Percentiles rank a stretch among this genome's conserved stretches.
Evolutionary conservation across 2,329 filamentous ascomycete species (phyloP).

Genomic region (Apiospora marii): DNA sequence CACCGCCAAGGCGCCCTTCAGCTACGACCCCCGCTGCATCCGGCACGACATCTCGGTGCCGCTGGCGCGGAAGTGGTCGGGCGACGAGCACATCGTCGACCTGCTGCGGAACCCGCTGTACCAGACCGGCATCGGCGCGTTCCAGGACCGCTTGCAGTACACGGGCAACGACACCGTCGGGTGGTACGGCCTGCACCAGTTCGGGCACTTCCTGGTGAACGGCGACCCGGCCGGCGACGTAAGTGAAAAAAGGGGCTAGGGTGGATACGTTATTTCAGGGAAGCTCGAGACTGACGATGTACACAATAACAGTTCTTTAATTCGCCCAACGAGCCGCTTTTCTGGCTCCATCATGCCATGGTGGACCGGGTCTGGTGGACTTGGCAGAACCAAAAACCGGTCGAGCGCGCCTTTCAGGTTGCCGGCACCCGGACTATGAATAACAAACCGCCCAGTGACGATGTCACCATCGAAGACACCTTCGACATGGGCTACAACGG

Average conservation of each 20-base stretch:
- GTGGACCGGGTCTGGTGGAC: slow-evolving; percentile 45
- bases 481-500: slow-evolving; percentile 32
- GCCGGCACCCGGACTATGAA: slow-evolving; percentile 39
- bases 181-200: slow-evolving; percentile 40
- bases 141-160: slow-evolving; percentile 27
- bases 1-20: slow-evolving; percentile 30
- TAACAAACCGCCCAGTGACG: slow-evolving; percentile 33
- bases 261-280: background rate
- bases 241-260: background rate
- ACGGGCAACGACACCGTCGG: slow-evolving; percentile 24
- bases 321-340: slow-evolving; percentile 10
- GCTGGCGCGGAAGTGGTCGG: slow-evolving; percentile 34
- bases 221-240: slow-evolving; percentile 43
- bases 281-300: background rate
- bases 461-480: slow-evolving; percentile 36
- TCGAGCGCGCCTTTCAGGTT: slow-evolving; percentile 42
- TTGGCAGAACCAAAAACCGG: slow-evolving; percentile 43
- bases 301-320: slow-evolving; percentile 21
- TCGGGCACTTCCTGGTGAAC: slow-evolving; percentile 46
- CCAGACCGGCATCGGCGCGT: slow-evolving; percentile 26
- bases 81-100: slow-evolving; percentile 33
- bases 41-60: slow-evolving; percentile 29
- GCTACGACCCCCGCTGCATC: slow-evolving; percentile 31
- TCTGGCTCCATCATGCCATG: background rate
- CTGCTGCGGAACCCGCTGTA: slow-evolving; percentile 35